These are phyloP conservation scores for Royoungia palumana DNA, from an alignment of 768 basidiomycete genomes.

Conservation along the genomic window DNA sequence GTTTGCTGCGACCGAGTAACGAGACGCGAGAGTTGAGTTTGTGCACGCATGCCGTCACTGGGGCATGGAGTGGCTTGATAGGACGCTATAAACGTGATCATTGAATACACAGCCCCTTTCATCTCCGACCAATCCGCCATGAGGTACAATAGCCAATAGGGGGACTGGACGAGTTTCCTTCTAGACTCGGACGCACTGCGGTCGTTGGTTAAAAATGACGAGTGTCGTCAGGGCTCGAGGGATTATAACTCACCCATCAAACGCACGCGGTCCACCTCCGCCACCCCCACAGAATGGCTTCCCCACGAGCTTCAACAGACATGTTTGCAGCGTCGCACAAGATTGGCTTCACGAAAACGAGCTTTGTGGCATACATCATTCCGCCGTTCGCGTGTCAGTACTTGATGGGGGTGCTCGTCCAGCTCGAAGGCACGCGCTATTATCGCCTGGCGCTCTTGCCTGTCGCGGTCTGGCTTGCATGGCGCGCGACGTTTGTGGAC, in stretches of 20 bases:
- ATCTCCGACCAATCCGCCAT: neutral
- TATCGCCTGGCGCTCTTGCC: conserved; percentile 51
- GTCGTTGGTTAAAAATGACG: neutral
- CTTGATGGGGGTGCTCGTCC: conserved; percentile 51
- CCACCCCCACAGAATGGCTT: neutral
- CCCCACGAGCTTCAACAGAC: neutral
- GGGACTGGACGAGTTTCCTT: neutral
- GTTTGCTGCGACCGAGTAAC: no score
- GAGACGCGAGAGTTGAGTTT: no score
- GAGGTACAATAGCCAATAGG: neutral
- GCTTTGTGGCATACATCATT: conserved; percentile 36
- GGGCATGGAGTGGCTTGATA: neutral
- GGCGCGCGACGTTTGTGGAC: conserved; percentile 34
- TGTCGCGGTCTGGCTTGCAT: conserved; percentile 41
- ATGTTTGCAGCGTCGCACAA: conserved; percentile 6
- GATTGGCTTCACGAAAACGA: conserved; percentile 7
- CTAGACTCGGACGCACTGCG: conserved; percentile 1
- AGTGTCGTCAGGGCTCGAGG: neutral
- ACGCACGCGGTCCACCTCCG: neutral
- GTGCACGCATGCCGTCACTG: no score
- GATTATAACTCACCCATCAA: neutral
- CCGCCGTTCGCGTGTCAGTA: conserved; percentile 48
- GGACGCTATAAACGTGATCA: neutral
- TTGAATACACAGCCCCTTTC: neutral
- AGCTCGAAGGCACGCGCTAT: conserved; percentile 38